These are phyloP conservation scores for Aureoboletus auriporus DNA, from an alignment of 768 basidiomycete species.

Conservation along the genomic window DNA sequence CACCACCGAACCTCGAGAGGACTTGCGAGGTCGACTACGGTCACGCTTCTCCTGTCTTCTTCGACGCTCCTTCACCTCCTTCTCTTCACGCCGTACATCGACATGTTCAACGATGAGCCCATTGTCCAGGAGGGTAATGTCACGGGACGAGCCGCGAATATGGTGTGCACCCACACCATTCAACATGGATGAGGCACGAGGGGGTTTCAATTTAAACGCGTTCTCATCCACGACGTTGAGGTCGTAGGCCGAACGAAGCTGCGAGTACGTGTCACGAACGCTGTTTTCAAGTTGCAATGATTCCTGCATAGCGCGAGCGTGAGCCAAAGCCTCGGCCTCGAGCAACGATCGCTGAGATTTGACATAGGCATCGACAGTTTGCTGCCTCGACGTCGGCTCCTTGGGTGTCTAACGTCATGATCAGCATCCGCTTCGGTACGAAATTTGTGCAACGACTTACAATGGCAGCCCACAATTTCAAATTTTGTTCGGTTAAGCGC, in stretches of 20 bases:
- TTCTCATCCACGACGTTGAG: constrained; percentile 46
- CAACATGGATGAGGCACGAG: constrained; percentile 34
- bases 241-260: constrained; percentile 77
- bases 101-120: constrained; percentile 89
- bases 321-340: constrained; percentile 78
- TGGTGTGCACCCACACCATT: constrained; percentile 35
- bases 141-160: constrained; percentile 55
- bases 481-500: constrained; percentile 68
- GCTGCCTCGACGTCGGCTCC: constrained; percentile 81
- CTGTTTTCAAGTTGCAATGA: constrained; percentile 69
- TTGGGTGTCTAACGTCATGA: constrained; percentile 68
- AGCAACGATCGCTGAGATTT: constrained; percentile 75
- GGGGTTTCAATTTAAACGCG: constrained; percentile 70
- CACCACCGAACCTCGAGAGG: constrained; percentile 63
- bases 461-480: constrained; percentile 76
- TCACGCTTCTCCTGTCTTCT: constrained; percentile 65
- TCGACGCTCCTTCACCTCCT: constrained; percentile 65
- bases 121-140: constrained; percentile 80
- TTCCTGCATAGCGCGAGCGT: constrained; percentile 73
- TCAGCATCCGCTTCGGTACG: constrained; percentile 2
- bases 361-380: constrained; percentile 79
- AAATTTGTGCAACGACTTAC: constrained; percentile 50
- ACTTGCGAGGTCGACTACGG: constrained; percentile 58
- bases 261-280: constrained; percentile 77
- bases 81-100: constrained; percentile 75